A percentile compares a stretch with the other conserved stretches of the same genome.
phyloP scores from a whole-genome alignment of 78 protist species.

The Paratrimastix pyriformis region DNA sequence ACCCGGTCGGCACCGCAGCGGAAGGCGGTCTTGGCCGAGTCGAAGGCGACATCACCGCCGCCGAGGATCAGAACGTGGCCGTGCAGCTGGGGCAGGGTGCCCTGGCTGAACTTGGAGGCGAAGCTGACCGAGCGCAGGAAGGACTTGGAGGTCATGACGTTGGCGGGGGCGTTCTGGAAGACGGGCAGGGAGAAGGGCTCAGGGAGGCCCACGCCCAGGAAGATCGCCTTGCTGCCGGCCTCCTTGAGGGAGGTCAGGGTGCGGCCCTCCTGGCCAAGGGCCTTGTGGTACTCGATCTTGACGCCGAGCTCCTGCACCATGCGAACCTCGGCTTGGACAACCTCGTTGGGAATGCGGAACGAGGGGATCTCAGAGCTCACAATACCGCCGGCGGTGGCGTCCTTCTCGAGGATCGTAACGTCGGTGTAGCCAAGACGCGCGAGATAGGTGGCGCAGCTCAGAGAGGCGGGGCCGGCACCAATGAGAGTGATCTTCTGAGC shows the following conservation, averaged over 20 bases:
- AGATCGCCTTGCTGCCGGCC: slow-evolving; percentile 66
- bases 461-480: slow-evolving; percentile 92
- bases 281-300: slow-evolving; percentile 32
- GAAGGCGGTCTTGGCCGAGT: slow-evolving; percentile 87
- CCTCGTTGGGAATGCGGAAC: slow-evolving; percentile 78
- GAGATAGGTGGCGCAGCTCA: slow-evolving; percentile 80
- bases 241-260: slow-evolving; percentile 50
- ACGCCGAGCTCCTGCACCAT: slow-evolving; percentile 86
- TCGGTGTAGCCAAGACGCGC: slow-evolving; percentile 76
- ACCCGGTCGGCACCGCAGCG: slow-evolving; percentile 82
- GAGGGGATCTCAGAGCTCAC: slow-evolving; percentile 73
- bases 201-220: slow-evolving; percentile 80
- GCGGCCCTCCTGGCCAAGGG: slow-evolving; percentile 46
- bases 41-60: slow-evolving; percentile 95
- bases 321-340: slow-evolving; percentile 66
- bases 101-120: slow-evolving; percentile 57
- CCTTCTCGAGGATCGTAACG: slow-evolving; percentile 74
- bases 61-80: slow-evolving; percentile 89
- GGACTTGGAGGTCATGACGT: slow-evolving; percentile 38
- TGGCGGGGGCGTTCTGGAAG: slow-evolving; percentile 19
- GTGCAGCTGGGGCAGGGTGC: slow-evolving; percentile 51
- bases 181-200: slow-evolving; percentile 39
- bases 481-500: slow-evolving; percentile 59
- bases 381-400: slow-evolving; percentile 77
- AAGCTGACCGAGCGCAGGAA: slow-evolving; percentile 61